These are phyloP conservation scores for Ophiostoma tasmaniense DNA, from an alignment of 2,329 filamentous ascomycete species.

Conservation along the genomic window DNA sequence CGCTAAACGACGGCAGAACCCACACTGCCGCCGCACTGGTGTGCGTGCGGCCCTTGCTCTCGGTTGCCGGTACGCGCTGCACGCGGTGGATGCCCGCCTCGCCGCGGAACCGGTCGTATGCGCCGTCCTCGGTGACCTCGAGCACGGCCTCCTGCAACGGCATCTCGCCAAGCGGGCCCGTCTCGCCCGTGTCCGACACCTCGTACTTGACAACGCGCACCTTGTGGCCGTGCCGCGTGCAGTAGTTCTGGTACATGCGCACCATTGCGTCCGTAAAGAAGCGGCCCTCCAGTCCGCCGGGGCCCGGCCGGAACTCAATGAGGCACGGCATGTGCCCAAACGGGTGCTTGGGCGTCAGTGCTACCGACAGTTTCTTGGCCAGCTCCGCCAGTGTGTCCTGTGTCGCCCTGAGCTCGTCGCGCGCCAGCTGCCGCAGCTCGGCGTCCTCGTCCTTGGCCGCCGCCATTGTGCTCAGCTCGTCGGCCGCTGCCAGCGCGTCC, in stretches of 20 bases:
- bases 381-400: constrained; percentile 53
- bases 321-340: constrained; percentile 87
- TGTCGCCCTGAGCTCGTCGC: constrained; percentile 71
- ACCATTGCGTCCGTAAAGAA: constrained; percentile 83
- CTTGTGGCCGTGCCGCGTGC: constrained; percentile 58
- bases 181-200: constrained; percentile 53
- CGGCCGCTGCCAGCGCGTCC: constrained; percentile 41
- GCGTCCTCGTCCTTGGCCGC: constrained; percentile 46
- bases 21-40: constrained; percentile 88
- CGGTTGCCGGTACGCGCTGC: constrained; percentile 84
- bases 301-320: constrained; percentile 84
- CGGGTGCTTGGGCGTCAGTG: constrained; percentile 78
- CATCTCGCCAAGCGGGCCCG: constrained; percentile 49
- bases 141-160: constrained; percentile 81
- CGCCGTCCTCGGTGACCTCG: constrained; percentile 66
- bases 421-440: constrained; percentile 69
- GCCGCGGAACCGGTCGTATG: constrained; percentile 72
- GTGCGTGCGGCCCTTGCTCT: constrained; percentile 83
- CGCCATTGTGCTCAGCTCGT: constrained; percentile 46
- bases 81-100: constrained; percentile 95
- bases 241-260: constrained; percentile 76
- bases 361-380: constrained; percentile 59
- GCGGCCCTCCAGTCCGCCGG: constrained; percentile 82
- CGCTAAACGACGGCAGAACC: constrained; percentile 72
- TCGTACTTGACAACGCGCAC: constrained; percentile 72